Evolutionary conservation across 2,329 filamentous ascomycete genomes (phyloP), one percentile per base, ranked within the genome.

Genomic region (Alternaria gaisen): DNA sequence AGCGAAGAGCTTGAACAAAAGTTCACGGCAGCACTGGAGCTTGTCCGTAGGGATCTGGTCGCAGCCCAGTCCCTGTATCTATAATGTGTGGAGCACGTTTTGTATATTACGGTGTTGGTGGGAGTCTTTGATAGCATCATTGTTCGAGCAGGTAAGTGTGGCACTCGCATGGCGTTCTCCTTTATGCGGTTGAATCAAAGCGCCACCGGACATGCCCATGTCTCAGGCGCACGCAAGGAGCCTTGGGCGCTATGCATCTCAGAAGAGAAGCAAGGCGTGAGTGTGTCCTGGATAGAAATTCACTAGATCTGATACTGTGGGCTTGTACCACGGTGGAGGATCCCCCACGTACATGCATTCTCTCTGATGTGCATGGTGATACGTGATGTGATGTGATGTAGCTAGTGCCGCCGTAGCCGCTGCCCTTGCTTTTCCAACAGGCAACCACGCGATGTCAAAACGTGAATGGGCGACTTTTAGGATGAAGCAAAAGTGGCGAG

Each of bases 11-110:
- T 99, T 58, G 91, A 94, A 74, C 87, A 90, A 76, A 97, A 97
- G 82, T 99, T 99, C 76, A 94, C 97, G 74, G 87, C 89, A 69
- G 91, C 92, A 63, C 82, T 99, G 70, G 85, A 86, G 60, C 95
- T 96, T 86, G 91, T 98, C 56, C 88, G 92, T 79, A 87, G 95
- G 73, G 95, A 98, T 78, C 94, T 99, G 77, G 94, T 99, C 60
- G 93, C 94, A 24, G 93, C 94, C 48, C 94, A 97, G 83, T 96
- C 91, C 72, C 83, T 98, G 79, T 98, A 97, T 77, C 84, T 97
- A 54, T 80, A 63, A 71, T 60, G 36, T n/a, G 55, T 63, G 46
- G 53, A 53, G 52, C 47, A 28, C 28, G 41, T 60, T 16, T 44
- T 70, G 64, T 69, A 68, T 60, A 63, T 53, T 54, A 66, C 56